Evolutionary conservation across 345 rosid genomes (phyloP).

Genomic region (Pistacia integerrima): DNA sequence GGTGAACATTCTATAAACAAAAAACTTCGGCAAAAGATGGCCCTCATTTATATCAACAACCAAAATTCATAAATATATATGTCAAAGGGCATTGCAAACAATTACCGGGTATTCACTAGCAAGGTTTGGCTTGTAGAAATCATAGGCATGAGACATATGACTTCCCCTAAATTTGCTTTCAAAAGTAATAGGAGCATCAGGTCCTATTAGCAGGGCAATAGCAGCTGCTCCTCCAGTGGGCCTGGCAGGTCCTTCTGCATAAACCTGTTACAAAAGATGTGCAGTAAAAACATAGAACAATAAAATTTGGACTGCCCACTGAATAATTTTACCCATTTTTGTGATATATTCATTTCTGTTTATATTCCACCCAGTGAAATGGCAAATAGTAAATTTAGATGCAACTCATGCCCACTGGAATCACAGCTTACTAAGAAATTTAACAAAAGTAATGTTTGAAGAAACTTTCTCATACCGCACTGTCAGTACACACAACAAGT

Average conservation of each 20-base stretch:
- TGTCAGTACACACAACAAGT: constrained; percentile 93
- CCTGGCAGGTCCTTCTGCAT: constrained; percentile 99
- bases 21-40: background rate
- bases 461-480: constrained; percentile 69
- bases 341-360: background rate
- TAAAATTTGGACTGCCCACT: background rate
- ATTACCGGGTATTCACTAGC: constrained; percentile 99
- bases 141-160: constrained; percentile 96
- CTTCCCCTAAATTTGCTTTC: constrained; percentile 97
- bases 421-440: background rate
- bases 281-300: constrained; percentile 20
- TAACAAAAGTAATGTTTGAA: background rate
- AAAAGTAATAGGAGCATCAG: constrained; percentile 89
- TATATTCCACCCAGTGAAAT: background rate
- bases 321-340: background rate
- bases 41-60: background rate
- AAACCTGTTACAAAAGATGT: constrained; percentile 63
- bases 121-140: constrained; percentile 98
- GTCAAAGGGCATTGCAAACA: constrained; percentile 9
- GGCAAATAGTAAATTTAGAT: constrained; percentile 14
- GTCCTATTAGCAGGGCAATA: constrained; percentile 88
- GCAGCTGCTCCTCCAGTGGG: constrained; percentile 99
- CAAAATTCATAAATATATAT: background rate
- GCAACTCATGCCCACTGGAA: background rate
- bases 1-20: background rate